phyloP scores from a whole-genome alignment of 2,329 filamentous ascomycete genomes.

The Cryphonectria naterciae region DNA sequence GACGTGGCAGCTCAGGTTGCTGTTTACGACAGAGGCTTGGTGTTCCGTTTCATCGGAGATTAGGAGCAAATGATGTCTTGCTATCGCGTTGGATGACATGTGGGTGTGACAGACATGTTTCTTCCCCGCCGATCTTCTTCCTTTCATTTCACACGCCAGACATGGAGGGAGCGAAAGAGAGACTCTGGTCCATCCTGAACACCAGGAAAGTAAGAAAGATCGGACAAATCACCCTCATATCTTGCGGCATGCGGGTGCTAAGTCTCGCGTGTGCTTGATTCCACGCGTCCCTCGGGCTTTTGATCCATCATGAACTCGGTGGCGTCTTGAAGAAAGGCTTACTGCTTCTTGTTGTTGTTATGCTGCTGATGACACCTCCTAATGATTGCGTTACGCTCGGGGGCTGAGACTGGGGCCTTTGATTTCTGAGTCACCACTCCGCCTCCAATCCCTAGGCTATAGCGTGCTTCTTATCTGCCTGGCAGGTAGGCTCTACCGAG shows the following conservation, averaged over 20 bases:
- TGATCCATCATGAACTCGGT: not conserved
- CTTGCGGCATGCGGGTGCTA: not conserved
- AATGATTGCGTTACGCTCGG: not conserved
- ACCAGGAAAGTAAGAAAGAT: not conserved
- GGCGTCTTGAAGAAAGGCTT: not conserved
- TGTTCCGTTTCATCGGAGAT: constrained; percentile 20
- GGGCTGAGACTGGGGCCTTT: not conserved
- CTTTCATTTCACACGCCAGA: not conserved
- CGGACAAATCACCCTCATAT: constrained; percentile 3
- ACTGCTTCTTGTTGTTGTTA: not conserved
- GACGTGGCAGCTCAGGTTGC: not conserved
- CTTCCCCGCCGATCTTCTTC: not conserved
- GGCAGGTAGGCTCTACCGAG: not conserved
- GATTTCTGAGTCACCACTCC: not conserved
- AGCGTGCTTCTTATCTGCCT: not conserved
- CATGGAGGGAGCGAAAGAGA: constrained; percentile 1
- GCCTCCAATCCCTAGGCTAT: not conserved
- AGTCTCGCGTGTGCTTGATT: not conserved
- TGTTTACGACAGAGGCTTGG: not conserved
- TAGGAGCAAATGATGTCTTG: constrained; percentile 20
- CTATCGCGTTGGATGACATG: constrained; percentile 1
- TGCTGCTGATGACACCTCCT: not conserved
- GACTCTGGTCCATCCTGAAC: not conserved
- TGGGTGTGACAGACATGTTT: constrained; percentile 16
- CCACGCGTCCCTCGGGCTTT: not conserved